These are phyloP conservation scores for Sphagnum magellanicum DNA, from an alignment of 228 moss, liverwort and hornwort species.

Conservation along the genomic window DNA sequence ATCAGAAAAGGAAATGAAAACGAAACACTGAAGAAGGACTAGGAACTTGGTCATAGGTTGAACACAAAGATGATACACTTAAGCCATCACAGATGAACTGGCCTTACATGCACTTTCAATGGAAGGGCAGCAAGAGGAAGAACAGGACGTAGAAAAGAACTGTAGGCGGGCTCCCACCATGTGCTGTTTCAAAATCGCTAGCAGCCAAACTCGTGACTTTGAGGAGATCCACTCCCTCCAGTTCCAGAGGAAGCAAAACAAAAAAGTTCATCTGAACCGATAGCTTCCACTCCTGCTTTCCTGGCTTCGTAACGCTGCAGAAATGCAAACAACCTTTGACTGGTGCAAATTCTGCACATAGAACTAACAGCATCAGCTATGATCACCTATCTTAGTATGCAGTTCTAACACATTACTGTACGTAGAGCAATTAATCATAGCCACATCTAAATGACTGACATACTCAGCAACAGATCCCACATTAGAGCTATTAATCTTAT, in stretches of 20 bases:
- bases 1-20: no score
- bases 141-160: slow-evolving; percentile 49
- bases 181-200: slow-evolving; percentile 92
- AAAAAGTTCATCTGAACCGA: slow-evolving; percentile 78
- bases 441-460: no score
- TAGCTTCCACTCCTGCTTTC: slow-evolving; percentile 71
- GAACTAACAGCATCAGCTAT: no score
- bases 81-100: background rate
- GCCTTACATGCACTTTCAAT: slow-evolving; percentile 65
- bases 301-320: slow-evolving; percentile 44
- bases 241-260: slow-evolving; percentile 66
- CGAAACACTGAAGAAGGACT: no score
- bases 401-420: no score
- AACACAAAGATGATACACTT: no score
- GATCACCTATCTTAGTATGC: no score
- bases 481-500: no score
- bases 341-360: no score
- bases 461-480: no score
- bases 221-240: slow-evolving; percentile 72
- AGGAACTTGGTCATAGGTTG: no score
- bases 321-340: background rate
- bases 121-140: slow-evolving; percentile 68
- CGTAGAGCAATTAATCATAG: no score
- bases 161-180: slow-evolving; percentile 72
- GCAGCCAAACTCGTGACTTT: slow-evolving; percentile 79